Percentiles rank a stretch among this genome's conserved stretches.
Conservation (phyloP, 805 yeast species). For the Wickerhamia fluorescens region DNA sequence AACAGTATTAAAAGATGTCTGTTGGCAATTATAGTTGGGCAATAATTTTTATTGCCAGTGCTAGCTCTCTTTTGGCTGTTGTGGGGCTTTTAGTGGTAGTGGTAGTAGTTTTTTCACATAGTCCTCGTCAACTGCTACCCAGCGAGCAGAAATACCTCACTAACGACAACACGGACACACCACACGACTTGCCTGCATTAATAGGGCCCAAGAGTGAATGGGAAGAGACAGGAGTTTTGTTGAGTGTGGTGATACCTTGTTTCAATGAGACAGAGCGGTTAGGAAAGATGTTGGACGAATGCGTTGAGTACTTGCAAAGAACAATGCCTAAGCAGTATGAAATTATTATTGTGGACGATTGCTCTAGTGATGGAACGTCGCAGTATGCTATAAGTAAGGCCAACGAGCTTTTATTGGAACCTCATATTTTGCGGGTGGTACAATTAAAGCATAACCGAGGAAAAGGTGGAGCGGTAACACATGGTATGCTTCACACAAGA, state of each 20-base stretch:
- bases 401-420: slow-evolving; percentile 36
- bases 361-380: slow-evolving; percentile 76
- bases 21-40: too few relatives aligned
- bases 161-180: slow-evolving; percentile 25
- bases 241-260: slow-evolving; percentile 89
- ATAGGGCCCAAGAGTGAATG: slow-evolving; percentile 14
- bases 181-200: slow-evolving; percentile 28
- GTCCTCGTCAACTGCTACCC: slow-evolving; percentile 48
- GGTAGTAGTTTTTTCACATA: slow-evolving; percentile 52
- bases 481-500: slow-evolving; percentile 71
- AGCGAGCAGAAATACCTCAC: slow-evolving; percentile 52
- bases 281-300: slow-evolving; percentile 63
- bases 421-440: slow-evolving; percentile 65
- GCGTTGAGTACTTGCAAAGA: slow-evolving; percentile 45
- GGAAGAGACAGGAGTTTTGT: slow-evolving; percentile 34
- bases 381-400: slow-evolving; percentile 64
- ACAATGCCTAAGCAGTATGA: slow-evolving; percentile 47
- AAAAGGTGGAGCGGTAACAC: slow-evolving; percentile 90
- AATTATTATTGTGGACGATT: slow-evolving; percentile 85
- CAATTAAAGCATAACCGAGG: slow-evolving; percentile 74
- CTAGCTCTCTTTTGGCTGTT: too few relatives aligned
- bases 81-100: too few relatives aligned
- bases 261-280: slow-evolving; percentile 79
- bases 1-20: too few relatives aligned
- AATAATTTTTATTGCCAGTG: too few relatives aligned